Evolutionary conservation across 306 rosid genomes (phyloP).

Genomic region (Elaeagnus macrophylla): DNA sequence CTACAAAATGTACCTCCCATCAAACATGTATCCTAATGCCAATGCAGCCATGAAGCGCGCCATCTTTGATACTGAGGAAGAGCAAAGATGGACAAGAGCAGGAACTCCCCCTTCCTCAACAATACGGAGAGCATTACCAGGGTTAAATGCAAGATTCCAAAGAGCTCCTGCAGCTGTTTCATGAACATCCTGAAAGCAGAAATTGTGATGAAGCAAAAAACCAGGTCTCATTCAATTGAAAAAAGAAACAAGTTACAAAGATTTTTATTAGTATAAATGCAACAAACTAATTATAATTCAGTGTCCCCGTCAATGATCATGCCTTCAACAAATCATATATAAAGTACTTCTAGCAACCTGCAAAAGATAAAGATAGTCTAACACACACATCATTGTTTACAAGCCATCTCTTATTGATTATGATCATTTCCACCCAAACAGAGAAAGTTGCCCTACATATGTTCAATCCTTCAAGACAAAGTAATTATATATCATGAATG

Average conservation of each 20-base stretch:
- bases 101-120: conserved; percentile 99
- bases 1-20: conserved; percentile 63
- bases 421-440: no score
- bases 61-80: conserved; percentile 91
- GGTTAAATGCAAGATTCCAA: conserved; percentile 99
- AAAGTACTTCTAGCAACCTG: no score
- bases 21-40: conserved; percentile 99
- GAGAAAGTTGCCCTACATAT: no score
- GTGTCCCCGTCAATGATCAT: no score
- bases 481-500: no score
- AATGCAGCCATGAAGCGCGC: conserved; percentile 99
- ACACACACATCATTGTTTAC: no score
- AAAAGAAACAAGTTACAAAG: conserved; percentile 5
- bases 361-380: no score
- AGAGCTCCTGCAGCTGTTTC: conserved; percentile 99
- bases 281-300: background rate
- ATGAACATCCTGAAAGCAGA: conserved; percentile 88
- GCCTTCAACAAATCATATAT: no score
- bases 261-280: no score
- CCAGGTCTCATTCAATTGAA: conserved; percentile 11
- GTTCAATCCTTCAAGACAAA: no score
- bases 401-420: no score
- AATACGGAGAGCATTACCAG: conserved; percentile 89
- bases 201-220: conserved; percentile 14
- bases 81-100: conserved; percentile 90